phyloP scores from a whole-genome alignment of 202 grass and related monocot genomes.

The Zoysia matrella region DNA sequence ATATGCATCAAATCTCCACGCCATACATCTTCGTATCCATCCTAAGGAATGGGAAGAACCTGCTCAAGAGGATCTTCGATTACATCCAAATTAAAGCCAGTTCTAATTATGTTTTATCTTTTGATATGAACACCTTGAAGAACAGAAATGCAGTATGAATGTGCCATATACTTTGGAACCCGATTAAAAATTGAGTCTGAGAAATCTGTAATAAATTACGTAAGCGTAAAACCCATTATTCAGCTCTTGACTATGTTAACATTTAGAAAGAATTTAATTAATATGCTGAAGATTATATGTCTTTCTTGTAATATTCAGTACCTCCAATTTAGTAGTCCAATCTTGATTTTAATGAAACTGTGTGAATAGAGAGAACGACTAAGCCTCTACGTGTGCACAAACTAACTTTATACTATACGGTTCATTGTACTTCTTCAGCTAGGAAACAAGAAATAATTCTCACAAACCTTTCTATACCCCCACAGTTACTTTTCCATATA shows the following conservation, averaged over 20 bases:
- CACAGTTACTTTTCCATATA: conserved; percentile 48
- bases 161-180: neutral
- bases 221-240: neutral
- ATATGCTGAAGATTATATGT: neutral
- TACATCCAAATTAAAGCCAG: neutral
- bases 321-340: neutral
- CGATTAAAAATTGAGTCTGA: neutral
- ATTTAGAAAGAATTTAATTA: neutral
- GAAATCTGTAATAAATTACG: neutral
- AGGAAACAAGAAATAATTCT: conserved; percentile 35
- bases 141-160: neutral
- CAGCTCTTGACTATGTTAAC: neutral
- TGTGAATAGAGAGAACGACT: neutral
- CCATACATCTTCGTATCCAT: neutral
- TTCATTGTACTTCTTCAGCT: conserved; percentile 23
- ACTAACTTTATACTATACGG: too few relatives aligned
- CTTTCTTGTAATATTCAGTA: neutral
- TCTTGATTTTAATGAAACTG: neutral
- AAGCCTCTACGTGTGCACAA: too few relatives aligned
- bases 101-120: neutral
- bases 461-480: conserved; percentile 30
- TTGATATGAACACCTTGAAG: neutral
- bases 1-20: neutral
- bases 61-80: neutral
- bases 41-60: neutral